Base-by-base conservation (phyloP, 106 monocot species). In the Dendrobium nobile region DNA sequence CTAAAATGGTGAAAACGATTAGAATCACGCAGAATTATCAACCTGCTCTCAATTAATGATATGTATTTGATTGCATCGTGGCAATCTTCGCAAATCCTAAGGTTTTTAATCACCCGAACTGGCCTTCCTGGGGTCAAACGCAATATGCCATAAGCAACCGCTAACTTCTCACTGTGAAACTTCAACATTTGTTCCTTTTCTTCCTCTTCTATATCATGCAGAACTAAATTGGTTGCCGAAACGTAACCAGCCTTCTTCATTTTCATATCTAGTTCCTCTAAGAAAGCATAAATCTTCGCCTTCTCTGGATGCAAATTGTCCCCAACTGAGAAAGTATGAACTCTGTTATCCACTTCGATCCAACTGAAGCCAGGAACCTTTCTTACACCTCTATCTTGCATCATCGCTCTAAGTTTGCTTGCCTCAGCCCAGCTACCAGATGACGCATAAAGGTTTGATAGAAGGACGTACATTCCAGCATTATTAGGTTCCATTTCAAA, bases 151-250 rank as follows among this genome's bases (percentile, higher is more conserved):
- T 82, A 93, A 28, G 85, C 92, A 81, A 90, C 86, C 48, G 92
- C 92, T 58, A 93, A 78, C 81, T 86, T 88, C 61, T 93, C 92
- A 61, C 92, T 93, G 74, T 93, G 92, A 82, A 90, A 93, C 67
- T 86, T 93, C 37, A 93, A 83, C 89, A 93, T 83, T 28, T 90
- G 80, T 33, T 88, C 92, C 83, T 93, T 93, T 79, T 90, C 92
- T 82, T 93, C 90, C 78, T 93, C 89, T 78, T 93, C 92, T 7
- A 93, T 88, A 83, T 93, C 92, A 82, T 93, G 92, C 67, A 93
- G 83, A 17, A 90, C 88, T 85, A 83, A 87, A 54, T 88, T 83
- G 7, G 86, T 88, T 24, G 88, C 82, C 55, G 88, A 88, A 9
- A 90, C 80, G 77, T 90, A 90, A 65, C 89, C 92, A 7, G 80